phyloP scores from a whole-genome alignment of 495 filamentous ascomycete genomes.

The Hypoxylon rickii region DNA sequence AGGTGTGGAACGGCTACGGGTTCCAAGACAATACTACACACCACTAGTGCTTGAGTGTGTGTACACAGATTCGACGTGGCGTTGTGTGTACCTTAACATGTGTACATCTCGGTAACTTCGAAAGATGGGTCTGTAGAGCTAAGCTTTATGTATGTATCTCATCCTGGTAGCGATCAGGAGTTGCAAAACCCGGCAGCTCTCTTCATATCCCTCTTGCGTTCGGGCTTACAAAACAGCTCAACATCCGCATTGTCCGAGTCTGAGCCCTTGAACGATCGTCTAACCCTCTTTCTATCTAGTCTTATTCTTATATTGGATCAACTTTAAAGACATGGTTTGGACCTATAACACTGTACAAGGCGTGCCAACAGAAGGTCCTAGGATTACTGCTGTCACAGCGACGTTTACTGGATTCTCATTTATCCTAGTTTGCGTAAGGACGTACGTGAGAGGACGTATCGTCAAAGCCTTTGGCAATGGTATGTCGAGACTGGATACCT shows the following conservation, averaged over 20 bases:
- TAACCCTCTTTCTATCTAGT: background rate
- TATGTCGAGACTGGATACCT: conserved; percentile 18
- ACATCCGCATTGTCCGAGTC: background rate
- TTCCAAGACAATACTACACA: no score
- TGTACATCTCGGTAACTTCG: no score
- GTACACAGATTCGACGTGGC: no score
- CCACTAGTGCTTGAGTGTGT: no score
- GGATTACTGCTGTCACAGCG: conserved; percentile 40
- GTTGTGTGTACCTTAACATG: no score
- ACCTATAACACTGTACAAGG: conserved; percentile 45
- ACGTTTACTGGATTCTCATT: conserved; percentile 43
- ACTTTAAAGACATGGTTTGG: conserved; percentile 43
- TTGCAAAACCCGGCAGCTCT: no score
- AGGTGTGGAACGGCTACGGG: no score
- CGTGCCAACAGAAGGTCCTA: conserved; percentile 42
- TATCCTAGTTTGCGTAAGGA: conserved; percentile 40
- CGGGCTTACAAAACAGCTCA: no score
- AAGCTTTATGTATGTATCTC: no score
- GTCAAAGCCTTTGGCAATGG: conserved; percentile 43
- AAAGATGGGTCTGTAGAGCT: no score
- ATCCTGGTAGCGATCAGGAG: no score
- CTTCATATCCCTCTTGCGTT: no score
- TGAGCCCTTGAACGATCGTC: background rate
- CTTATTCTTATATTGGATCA: background rate
- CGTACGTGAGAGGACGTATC: conserved; percentile 42